Evolutionary conservation across 306 rosid species (phyloP), one percentile per base, ranked within the genome.

Genomic region (Cicer chorassanicum): DNA sequence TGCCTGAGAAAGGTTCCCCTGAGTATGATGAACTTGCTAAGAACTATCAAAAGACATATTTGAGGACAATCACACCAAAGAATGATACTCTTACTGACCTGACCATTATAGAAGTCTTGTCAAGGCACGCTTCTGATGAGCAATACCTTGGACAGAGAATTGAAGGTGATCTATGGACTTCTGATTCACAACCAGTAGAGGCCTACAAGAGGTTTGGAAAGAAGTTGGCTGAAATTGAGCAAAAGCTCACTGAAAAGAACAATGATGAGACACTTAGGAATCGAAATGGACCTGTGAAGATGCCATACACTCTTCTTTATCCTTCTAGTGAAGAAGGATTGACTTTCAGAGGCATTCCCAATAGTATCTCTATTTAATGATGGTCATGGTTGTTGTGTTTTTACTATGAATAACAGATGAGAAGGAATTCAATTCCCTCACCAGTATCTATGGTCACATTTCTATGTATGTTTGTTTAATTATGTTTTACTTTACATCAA

Each of bases 271-370:
- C 68, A 8, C 34, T 82, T 46, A 78, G 78, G 39, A 92, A 89
- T 70, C 56, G 97, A 3, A 65, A 12, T 61, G 97, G 97, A 1
- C 93, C 93, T 0, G 89, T 75, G 8, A 78, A 83, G 38, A 74
- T 89, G 83, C 97, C 96, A 0, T 92, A 92, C 74, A 92, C 97
- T 9, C 44, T 89, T 72, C 93, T 92, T n/a, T 76, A 85, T 82
- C 97, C 96, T 63, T 55, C 85, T 3, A 89, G 97, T 46, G 78
- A 77, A 12, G 84, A 80, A 10, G 93, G 97, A 3, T 84, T 92
- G 9, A 88, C 96, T 21, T 82, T 73, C 36, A 81, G 87, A 79
- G 97, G 97, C 40, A 87, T 92, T 73, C 97, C 93, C 13, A 92
- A 90, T 16, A 92, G 97, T 11, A 83, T 92, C 74, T 89, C 93